phyloP scores from a whole-genome alignment of 2,329 filamentous ascomycete species.

The Venturiaceae sp. region DNA sequence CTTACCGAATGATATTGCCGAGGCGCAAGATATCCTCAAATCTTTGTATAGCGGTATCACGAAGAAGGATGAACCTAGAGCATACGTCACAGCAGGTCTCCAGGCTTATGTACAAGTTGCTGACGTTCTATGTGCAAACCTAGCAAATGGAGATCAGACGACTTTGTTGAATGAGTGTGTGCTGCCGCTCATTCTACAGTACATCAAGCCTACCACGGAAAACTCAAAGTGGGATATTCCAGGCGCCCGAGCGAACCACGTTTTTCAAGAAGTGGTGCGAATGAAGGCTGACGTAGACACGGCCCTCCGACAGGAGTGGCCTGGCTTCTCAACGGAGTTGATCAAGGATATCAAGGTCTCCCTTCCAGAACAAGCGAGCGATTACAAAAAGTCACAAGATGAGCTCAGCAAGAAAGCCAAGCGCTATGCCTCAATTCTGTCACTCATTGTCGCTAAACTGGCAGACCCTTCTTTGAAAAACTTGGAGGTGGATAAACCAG shows the following conservation, averaged over 20 bases:
- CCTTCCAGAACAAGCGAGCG: constrained; percentile 71
- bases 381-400: constrained; percentile 63
- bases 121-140: constrained; percentile 31
- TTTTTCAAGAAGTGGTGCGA: constrained; percentile 31
- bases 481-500: background rate
- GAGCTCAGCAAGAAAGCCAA: constrained; percentile 55
- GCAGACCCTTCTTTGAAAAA: background rate
- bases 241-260: constrained; percentile 22
- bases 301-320: constrained; percentile 49
- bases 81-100: constrained; percentile 62
- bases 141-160: constrained; percentile 33
- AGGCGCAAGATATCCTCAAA: constrained; percentile 51
- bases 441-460: background rate
- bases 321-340: constrained; percentile 49
- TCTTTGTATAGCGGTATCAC: constrained; percentile 63
- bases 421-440: constrained; percentile 50
- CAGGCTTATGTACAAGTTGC: constrained; percentile 60
- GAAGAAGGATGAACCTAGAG: constrained; percentile 62
- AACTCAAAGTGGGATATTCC: constrained; percentile 42
- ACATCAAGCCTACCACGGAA: constrained; percentile 38
- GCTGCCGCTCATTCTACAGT: constrained; percentile 43
- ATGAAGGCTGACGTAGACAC: constrained; percentile 12
- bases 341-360: constrained; percentile 61
- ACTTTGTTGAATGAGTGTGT: constrained; percentile 38
- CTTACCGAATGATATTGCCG: constrained; percentile 43